These are phyloP conservation scores for Cutaneotrichosporon daszewskae DNA, from an alignment of 1,284 basidiomycete genomes.

Conservation along the genomic window DNA sequence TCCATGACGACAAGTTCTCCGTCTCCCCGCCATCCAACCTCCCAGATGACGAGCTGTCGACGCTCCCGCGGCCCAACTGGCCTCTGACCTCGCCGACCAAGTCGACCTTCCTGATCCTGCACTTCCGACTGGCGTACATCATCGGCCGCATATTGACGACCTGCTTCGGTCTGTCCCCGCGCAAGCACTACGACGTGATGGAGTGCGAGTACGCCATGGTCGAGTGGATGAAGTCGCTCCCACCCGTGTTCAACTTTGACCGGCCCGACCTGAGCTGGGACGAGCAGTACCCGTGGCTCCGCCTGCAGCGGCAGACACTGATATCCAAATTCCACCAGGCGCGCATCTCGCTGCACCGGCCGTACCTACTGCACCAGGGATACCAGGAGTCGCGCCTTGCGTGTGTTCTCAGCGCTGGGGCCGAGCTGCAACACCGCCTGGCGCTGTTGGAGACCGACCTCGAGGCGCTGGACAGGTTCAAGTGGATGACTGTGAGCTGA, in stretches of 20 bases:
- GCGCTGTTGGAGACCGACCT: constrained; percentile 12
- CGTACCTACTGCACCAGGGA: constrained; percentile 23
- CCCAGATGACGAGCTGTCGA: constrained; percentile 21
- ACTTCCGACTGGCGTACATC: constrained; percentile 25
- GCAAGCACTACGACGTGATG: constrained; percentile 24
- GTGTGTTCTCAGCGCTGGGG: constrained; percentile 20
- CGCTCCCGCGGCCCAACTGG: constrained; percentile 9
- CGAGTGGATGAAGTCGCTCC: constrained; percentile 21
- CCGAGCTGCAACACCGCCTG: constrained; percentile 25
- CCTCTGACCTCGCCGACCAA: constrained; percentile 24
- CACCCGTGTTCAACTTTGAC: constrained; percentile 27
- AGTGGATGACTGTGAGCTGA: constrained; percentile 31
- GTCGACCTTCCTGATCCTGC: constrained; percentile 32
- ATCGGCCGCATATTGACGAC: constrained; percentile 24
- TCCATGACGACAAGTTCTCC: constrained; percentile 27
- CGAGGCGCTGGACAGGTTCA: constrained; percentile 31
- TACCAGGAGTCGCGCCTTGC: constrained; percentile 19
- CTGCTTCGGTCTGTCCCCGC: constrained; percentile 27
- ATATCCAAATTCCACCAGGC: constrained; percentile 31
- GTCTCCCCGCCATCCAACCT: constrained; percentile 25
- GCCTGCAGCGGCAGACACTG: constrained; percentile 27
- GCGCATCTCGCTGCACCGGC: constrained; percentile 29
- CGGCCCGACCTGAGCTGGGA: constrained; percentile 23
- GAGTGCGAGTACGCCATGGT: constrained; percentile 24
- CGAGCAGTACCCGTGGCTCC: constrained; percentile 19